Base-by-base conservation (phyloP, 352 stramenopile genomes). In the Globisporangium cystogenes region DNA sequence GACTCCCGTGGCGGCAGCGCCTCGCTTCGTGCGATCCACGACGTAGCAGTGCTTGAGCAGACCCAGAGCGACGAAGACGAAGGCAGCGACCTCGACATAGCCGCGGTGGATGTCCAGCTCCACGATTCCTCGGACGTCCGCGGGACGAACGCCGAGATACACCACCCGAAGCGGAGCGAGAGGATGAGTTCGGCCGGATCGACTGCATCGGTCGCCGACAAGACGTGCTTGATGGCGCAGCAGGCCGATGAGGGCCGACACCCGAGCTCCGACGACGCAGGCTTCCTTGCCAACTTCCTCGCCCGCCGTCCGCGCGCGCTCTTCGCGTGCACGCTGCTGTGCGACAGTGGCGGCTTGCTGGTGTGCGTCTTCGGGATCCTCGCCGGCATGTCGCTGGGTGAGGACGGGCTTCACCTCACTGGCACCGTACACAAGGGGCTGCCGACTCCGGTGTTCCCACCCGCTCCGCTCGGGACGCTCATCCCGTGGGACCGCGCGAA, bases 331-430 rank as follows among this genome's bases (percentile, higher is more conserved):
- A 76, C 60, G 4, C 33, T 85, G 10, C n/a, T 86, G 1, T 79
- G 74, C 51, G 72, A 91, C 29, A 45, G 78, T 11, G 78, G 74
- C 8, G 76, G 86, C 1, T 66, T 98, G 26, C 70, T 92, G 48
- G 87, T 97, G 26, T 92, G 85, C 35, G 46, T 90, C 1, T 35
- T 95, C 11, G 73, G 79, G 49, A 93, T 96, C 52, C 60, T 78
- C 16, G 61, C 75, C 10, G 74, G 69, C 0, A 68, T 73, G n/a
- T 51, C 80, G 29, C 52, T 94, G 0, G 84, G 90, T 18, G 67
- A 89, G 43, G 66, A 81, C 21, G 71, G 63, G 1, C 71, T 97
- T 48, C 63, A 70, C 4, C 75, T 95, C 41, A 89, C 94, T n/a
- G 79, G 74, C 31, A 44, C 74, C 3, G 84, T 98, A 36, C 86